phyloP scores from a whole-genome alignment of 2,329 filamentous ascomycete genomes.

The Fusarium succisae region DNA sequence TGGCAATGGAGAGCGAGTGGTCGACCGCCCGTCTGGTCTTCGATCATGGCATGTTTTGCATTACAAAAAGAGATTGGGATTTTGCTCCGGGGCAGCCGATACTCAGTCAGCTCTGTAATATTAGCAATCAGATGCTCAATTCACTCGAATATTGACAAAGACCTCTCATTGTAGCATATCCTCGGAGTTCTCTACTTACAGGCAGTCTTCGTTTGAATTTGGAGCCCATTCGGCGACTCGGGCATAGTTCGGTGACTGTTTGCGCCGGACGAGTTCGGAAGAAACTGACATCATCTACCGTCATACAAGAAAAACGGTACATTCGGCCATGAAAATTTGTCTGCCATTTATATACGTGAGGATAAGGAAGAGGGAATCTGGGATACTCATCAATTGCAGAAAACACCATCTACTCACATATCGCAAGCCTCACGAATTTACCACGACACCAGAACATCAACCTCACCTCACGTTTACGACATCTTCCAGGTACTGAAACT shows the following conservation, averaged over 20 bases:
- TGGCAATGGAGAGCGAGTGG: background rate
- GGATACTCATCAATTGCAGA: slow-evolving; percentile 2
- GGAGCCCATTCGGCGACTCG: slow-evolving; percentile 28
- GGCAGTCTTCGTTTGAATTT: background rate
- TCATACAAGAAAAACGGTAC: slow-evolving; percentile 24
- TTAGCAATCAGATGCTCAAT: slow-evolving; percentile 1
- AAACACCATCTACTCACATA: background rate
- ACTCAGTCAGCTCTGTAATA: background rate
- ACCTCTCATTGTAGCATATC: background rate
- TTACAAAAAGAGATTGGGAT: background rate
- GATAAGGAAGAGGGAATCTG: background rate
- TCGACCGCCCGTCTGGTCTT: background rate
- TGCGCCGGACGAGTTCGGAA: slow-evolving; percentile 36
- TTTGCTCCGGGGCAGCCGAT: background rate
- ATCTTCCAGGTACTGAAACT: slow-evolving; percentile 2
- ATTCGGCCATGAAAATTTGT: background rate
- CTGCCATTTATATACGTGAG: slow-evolving; percentile 7
- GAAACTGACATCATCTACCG: slow-evolving; percentile 40
- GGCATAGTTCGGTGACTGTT: slow-evolving; percentile 46
- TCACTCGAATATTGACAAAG: background rate
- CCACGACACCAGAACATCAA: background rate
- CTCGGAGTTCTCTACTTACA: background rate
- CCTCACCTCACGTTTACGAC: slow-evolving; percentile 1
- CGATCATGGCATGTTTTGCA: background rate
- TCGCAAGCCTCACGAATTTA: background rate